phyloP scores from a whole-genome alignment of 1,284 basidiomycete genomes.

The Xanthoconium separans region DNA sequence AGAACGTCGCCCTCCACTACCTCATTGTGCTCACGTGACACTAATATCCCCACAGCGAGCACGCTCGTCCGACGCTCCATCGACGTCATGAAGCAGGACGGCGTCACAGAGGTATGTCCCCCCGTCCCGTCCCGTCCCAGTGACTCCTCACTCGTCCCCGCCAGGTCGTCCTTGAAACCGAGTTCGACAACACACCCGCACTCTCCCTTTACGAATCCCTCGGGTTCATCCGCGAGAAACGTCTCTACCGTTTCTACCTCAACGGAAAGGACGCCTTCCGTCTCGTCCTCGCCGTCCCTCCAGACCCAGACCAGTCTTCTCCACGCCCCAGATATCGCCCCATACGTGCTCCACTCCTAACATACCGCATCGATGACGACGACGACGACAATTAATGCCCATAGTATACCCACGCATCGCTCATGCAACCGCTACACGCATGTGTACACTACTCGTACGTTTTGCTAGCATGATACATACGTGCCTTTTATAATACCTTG shows the following conservation, averaged over 20 bases:
- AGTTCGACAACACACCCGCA: constrained; percentile 89
- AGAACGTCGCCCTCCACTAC: constrained; percentile 2
- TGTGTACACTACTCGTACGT: constrained; percentile 12
- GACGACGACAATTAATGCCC: constrained; percentile 40
- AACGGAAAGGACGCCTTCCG: constrained; percentile 89
- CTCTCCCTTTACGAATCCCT: constrained; percentile 88
- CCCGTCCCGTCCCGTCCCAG: too few species aligned
- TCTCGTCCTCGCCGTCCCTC: constrained; percentile 62
- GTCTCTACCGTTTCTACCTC: constrained; percentile 93
- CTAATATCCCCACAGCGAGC: constrained; percentile 19
- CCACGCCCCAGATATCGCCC: constrained; percentile 10
- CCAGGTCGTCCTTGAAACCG: constrained; percentile 95
- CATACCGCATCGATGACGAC: constrained; percentile 41
- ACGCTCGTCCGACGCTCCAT: constrained; percentile 59
- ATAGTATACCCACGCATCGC: constrained; percentile 17
- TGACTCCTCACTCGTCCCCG: not conserved
- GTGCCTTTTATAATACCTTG: constrained; percentile 16
- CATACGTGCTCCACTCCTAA: constrained; percentile 25
- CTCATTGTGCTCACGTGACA: not conserved
- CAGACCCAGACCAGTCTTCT: constrained; percentile 27
- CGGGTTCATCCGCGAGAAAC: constrained; percentile 95
- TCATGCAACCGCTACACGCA: constrained; percentile 1
- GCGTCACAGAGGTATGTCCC: constrained; percentile 78
- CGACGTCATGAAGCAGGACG: constrained; percentile 74
- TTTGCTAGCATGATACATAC: constrained; percentile 11